Conservation (phyloP, 345 rosid genomes). For the Xanthoceras sorbifolium region DNA sequence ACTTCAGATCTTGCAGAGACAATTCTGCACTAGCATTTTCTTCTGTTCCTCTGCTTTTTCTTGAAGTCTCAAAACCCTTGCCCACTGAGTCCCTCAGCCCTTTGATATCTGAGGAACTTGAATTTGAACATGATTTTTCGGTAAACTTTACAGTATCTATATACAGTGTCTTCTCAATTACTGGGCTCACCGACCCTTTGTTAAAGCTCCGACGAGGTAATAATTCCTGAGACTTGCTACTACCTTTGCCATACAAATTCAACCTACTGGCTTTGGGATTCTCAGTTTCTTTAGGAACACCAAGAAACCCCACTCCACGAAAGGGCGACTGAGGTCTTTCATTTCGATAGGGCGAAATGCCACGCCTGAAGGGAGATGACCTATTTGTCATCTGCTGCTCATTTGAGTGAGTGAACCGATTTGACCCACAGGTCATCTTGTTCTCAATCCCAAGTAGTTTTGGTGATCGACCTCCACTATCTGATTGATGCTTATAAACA, state of each 20-base stretch:
- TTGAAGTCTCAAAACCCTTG: constrained; percentile 15
- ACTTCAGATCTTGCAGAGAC: constrained; percentile 30
- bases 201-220: constrained; percentile 26
- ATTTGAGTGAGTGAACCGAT: constrained; percentile 38
- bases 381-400: constrained; percentile 37
- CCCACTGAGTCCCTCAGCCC: constrained; percentile 19
- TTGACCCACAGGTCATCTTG: constrained; percentile 44
- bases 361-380: constrained; percentile 59
- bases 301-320: constrained; percentile 45
- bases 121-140: constrained; percentile 30
- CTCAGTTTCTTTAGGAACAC: constrained; percentile 62
- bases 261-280: constrained; percentile 39
- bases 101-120: constrained; percentile 31
- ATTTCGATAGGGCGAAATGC: constrained; percentile 55
- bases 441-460: constrained; percentile 36
- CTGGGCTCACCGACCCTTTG: constrained; percentile 42
- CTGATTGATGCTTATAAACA: constrained; percentile 38
- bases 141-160: constrained; percentile 56
- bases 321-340: constrained; percentile 57
- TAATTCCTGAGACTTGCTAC: constrained; percentile 56
- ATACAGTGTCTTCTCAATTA: constrained; percentile 62
- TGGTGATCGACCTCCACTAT: constrained; percentile 42
- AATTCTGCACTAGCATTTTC: constrained; percentile 17
- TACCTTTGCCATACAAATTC: constrained; percentile 42
- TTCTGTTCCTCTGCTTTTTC: constrained; percentile 28